phyloP scores from a whole-genome alignment of 441 rosid species.

The Brassica balearica region DNA sequence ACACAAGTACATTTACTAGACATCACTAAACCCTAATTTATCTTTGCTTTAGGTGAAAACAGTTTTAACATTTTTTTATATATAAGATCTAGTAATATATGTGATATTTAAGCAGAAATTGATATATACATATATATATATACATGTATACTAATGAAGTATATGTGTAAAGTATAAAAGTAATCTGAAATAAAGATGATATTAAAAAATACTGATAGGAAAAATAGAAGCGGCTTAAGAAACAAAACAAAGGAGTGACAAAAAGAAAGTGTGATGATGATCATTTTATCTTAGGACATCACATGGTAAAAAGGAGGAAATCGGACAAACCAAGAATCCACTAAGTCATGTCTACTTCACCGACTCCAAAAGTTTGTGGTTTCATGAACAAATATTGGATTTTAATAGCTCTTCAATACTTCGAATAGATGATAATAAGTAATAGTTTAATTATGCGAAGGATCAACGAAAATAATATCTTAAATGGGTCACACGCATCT shows the following conservation, averaged over 20 bases:
- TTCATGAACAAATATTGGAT: constrained; percentile 38
- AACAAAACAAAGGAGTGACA: constrained; percentile 31
- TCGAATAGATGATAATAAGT: background rate
- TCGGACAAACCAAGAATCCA: constrained; percentile 44
- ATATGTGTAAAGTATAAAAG: background rate
- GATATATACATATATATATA: background rate
- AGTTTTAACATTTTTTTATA: background rate
- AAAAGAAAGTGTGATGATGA: constrained; percentile 35
- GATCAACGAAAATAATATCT: constrained; percentile 29
- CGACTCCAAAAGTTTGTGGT: constrained; percentile 36
- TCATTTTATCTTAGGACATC: constrained; percentile 35
- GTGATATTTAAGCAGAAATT: background rate
- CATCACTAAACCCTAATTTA: constrained; percentile 33
- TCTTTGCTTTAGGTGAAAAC: constrained; percentile 10
- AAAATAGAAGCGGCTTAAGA: constrained; percentile 22
- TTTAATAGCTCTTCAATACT: constrained; percentile 22
- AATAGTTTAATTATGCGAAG: constrained; percentile 24
- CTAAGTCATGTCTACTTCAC: constrained; percentile 45
- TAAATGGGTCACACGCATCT: constrained; percentile 1
- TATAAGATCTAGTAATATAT: background rate
- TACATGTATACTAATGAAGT: background rate
- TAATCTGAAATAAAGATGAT: background rate
- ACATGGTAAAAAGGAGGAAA: constrained; percentile 41
- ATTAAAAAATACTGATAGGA: background rate
- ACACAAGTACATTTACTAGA: constrained; percentile 31